These are phyloP conservation scores for Gossypium gossypioides DNA, from an alignment of 441 rosid genomes.

Conservation along the genomic window DNA sequence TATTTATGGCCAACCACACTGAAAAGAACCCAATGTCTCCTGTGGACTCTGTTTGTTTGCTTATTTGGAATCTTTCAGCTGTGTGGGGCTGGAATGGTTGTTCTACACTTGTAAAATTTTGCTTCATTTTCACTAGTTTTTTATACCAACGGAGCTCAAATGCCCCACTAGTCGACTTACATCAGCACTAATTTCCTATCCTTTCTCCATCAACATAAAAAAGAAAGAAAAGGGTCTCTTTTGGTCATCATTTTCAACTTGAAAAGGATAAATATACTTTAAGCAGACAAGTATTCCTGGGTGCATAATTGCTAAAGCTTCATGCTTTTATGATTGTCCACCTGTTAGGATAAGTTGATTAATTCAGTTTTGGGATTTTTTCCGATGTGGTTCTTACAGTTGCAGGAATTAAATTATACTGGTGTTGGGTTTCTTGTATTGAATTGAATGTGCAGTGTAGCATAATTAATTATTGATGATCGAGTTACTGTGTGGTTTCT, in stretches of 20 bases:
- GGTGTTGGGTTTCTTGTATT: background rate
- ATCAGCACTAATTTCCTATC: constrained; percentile 11
- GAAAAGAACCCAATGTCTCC: constrained; percentile 29
- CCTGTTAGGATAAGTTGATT: background rate
- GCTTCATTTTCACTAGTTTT: constrained; percentile 14
- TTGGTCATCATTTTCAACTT: constrained; percentile 19
- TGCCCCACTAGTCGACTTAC: constrained; percentile 22
- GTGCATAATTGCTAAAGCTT: background rate
- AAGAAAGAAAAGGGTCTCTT: constrained; percentile 10
- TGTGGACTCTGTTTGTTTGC: constrained; percentile 24
- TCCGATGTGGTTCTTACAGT: too few species aligned
- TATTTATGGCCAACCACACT: constrained; percentile 42
- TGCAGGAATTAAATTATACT: too few species aligned
- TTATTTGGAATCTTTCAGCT: constrained; percentile 27
- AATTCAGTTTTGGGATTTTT: background rate
- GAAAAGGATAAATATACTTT: background rate
- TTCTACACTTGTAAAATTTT: constrained; percentile 13
- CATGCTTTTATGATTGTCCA: background rate
- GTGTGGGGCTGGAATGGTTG: constrained; percentile 29
- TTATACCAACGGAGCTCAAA: constrained; percentile 10
- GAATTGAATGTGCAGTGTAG: background rate
- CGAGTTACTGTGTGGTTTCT: constrained; percentile 11
- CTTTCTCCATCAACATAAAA: constrained; percentile 4
- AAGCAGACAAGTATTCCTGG: background rate
- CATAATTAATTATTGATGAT: background rate